Evolutionary conservation across 225 moss, liverwort and hornwort species (phyloP), one percentile per base, ranked within the genome.

Genomic region (Lunularia cruciata): DNA sequence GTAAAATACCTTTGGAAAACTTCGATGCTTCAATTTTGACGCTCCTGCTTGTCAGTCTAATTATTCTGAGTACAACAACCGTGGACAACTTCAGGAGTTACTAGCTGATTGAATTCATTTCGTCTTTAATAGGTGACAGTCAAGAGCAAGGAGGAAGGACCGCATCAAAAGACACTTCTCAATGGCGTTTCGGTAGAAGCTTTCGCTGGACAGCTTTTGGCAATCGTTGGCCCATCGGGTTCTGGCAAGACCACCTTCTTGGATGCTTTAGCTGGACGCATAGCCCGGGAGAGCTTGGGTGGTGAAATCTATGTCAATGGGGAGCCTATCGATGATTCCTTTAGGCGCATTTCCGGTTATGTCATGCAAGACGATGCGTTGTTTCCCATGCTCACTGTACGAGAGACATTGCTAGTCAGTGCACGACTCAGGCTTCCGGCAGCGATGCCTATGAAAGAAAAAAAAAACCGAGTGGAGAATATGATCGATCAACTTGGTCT

Each of bases 281-380:
- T 81, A 1, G 74, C 73, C 2, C 60, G 48, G n/a, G 53, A 13
- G 9, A 81, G 81, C 46, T 62, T 81, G 67, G 73, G 61, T 28
- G 77, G 81, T 3, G 57, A 74, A 20, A 20, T 81, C 3, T 53
- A 42, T 22, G 67, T 77, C 2, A 77, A 81, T 19, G 77, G 60
- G 1, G 70, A 77, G 38, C 38, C 70, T 6, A 49, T 81, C 25
- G 70, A 77, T 62, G 54, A 77, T 27, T 73, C 77, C 4, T 81
- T 81, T 66, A 69, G 63, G 47, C 66, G 70, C 16, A 74, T 81
- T 27, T 77, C 81, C 4, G 77, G 81, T 18, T 81, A 77, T 33
- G 81, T 81, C 15, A 81, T 81, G 81, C 81, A 81, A 39, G 81
- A 81, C 39, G 81, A 81, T 20, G 77, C 73, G 37, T 73, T 72